Evolutionary conservation across 345 rosid genomes (phyloP), one percentile per base, ranked within the genome.

Genomic region (Excoecaria agallocha): DNA sequence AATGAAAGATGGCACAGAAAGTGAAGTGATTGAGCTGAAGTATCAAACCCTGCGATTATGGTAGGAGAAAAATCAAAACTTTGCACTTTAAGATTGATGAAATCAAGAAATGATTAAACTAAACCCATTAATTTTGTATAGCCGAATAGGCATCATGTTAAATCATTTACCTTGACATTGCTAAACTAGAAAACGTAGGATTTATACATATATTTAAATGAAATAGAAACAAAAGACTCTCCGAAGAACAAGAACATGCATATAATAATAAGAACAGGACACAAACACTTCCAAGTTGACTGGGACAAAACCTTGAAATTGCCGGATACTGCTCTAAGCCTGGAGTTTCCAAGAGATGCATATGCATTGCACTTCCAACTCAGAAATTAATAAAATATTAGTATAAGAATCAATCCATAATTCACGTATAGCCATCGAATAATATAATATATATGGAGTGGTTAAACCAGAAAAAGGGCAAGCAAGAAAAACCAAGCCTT

Each of bases 121-220:
- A 43, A 41, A 46, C 66, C 57, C 55, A 71, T 30, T 55, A 30
- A 15, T 22, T 22, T 20, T 15, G 8, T 17, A 17, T 7, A 37
- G 45, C 24, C 50, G 1, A 6, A 24, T 59, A 24, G 46, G 60
- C 46, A 17, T 7, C 60, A 7, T 22, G 8, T 60, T 38, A 6
- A 30, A 73, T 10, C 15, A 22, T 51, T 73, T 59, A 51, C 62
- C 38, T 63, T 41, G 60, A 66, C 69, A 22, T 66, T 66, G 4
- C 46, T 24, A 0, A 55, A 55, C 20, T 25, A 25, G 1, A 30
- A 30, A 59, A 52, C 30, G 30, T 30, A 30, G 30, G 30, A 30
- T 30, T 30, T 30, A 30, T 30, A 30, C 2, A 30, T 30, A 30
- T 30, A 30, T 43, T 5, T 30, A 30, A 30, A 30, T 30, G 2